Evolutionary conservation across 192 early-diverging fungal genomes (phyloP), one percentile per base, ranked within the genome.

Genomic region (Phlyctochytrium bullatum): DNA sequence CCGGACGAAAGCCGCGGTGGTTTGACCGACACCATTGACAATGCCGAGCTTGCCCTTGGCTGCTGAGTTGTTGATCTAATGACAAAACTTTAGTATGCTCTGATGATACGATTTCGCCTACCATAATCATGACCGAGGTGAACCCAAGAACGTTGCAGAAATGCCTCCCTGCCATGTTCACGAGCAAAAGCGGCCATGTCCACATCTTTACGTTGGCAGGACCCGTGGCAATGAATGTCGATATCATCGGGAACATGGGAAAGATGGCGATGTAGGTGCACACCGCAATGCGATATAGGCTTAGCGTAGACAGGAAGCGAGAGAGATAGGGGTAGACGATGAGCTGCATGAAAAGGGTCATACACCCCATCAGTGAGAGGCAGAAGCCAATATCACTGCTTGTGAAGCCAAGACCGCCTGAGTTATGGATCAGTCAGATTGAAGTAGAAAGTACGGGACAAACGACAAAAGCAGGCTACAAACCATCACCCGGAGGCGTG

Each of bases 401-500:
- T 6, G 54, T 24, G 54, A 57, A 57, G 27, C 27, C 27, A 10
- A 57, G 27, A 24, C 54, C 54, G 25, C 54, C 54, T 50, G n/a
- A 14, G 10, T 50, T 57, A 28, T 57, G 10, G 27, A 57, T 14
- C 12, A 57, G 10, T 14, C 25, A 57, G 27, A 57, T 57, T 47
- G 40, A 47, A 47, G 20, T 47, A 20, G 20, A 47, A 47, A 47
- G 10, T n/a, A n/a, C n/a, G n/a, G n/a, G n/a, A n/a, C n/a, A n/a
- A n/a, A n/a, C n/a, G n/a, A n/a, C n/a, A n/a, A 50, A 50, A 50
- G n/a, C 10, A 10, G 40, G 40, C 40, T n/a, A 25, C 27, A 57
- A 20, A 29, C 65, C 66, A 20, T 56, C 68, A 3, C 30, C 23
- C 1, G 80, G 24, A 85, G 83, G 17, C 10, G 78, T 52, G 14